Percentiles rank a stretch among this genome's conserved stretches.
Conservation (phyloP, 1,139 yeast species). For the Yamadazyma membranifaciens region DNA sequence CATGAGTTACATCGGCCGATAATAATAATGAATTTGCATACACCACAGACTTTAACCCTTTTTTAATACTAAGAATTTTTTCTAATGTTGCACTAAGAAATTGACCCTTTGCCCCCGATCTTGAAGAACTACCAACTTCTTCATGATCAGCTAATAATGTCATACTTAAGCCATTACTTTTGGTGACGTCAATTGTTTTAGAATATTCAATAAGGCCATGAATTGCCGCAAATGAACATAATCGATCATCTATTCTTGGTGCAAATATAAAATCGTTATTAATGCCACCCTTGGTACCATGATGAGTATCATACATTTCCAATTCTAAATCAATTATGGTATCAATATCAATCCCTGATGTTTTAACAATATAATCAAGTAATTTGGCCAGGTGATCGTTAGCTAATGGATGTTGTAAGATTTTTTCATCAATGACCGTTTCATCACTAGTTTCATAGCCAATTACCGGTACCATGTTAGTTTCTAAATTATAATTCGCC, state of each 20-base stretch:
- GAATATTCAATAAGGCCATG: constrained; percentile 46
- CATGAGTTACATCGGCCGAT: constrained; percentile 68
- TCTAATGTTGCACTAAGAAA: constrained; percentile 29
- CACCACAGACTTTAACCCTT: constrained; percentile 36
- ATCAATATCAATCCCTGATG: constrained; percentile 47
- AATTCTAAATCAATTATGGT: constrained; percentile 58
- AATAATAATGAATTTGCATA: constrained; percentile 40
- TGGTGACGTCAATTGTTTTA: constrained; percentile 18
- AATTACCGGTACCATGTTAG: constrained; percentile 60
- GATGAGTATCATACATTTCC: constrained; percentile 64
- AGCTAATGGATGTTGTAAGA: constrained; percentile 28
- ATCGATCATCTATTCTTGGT: constrained; percentile 65
- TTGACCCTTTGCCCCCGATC: constrained; percentile 42
- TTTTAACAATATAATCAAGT: constrained; percentile 53
- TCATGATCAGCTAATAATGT: constrained; percentile 43
- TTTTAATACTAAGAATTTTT: constrained; percentile 14
- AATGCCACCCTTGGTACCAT: constrained; percentile 60
- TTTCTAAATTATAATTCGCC: constrained; percentile 58
- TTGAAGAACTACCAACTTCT: constrained; percentile 42
- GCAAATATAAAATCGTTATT: constrained; percentile 60
- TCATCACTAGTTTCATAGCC: constrained; percentile 40
- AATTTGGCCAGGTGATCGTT: constrained; percentile 58
- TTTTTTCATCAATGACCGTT: constrained; percentile 28
- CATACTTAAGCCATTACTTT: constrained; percentile 38
- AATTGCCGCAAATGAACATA: constrained; percentile 62